phyloP scores from a whole-genome alignment of 1,284 basidiomycete species.

The Sporisorium exsertum region DNA sequence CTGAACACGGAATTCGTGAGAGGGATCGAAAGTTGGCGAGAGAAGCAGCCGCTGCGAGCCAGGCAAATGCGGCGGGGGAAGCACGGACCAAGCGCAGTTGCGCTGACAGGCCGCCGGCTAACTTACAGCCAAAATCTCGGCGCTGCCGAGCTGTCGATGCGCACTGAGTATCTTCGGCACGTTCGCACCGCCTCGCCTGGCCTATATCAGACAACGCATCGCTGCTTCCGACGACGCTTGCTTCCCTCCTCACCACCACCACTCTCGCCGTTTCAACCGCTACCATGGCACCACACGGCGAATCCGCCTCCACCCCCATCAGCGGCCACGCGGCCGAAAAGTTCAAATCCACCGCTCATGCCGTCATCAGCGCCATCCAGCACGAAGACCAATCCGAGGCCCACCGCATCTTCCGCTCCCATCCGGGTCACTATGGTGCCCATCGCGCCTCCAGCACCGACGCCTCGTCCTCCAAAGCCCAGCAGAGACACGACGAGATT shows the following conservation, averaged over 20 bases:
- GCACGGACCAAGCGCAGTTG: conserved; percentile 1
- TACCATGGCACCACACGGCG: conserved; percentile 23
- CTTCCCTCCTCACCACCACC: background rate
- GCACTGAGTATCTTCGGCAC: background rate
- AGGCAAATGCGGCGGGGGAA: background rate
- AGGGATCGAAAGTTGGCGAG: background rate
- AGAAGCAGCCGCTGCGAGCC: background rate
- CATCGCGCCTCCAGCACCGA: conserved; percentile 27
- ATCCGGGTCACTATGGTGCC: conserved; percentile 46
- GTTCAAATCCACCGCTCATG: conserved; percentile 26
- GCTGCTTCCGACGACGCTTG: background rate
- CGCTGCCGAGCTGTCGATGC: conserved; percentile 6
- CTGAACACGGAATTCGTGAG: background rate
- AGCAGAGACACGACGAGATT: conserved; percentile 8
- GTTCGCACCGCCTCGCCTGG: background rate
- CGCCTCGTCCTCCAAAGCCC: conserved; percentile 3
- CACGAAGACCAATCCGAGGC: conserved; percentile 61
- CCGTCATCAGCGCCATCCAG: conserved; percentile 24
- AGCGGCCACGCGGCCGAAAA: conserved; percentile 23
- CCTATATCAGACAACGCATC: background rate
- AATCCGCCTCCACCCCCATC: background rate
- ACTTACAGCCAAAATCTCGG: background rate
- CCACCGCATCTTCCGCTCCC: conserved; percentile 58
- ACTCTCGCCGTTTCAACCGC: background rate
- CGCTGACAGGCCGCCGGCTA: background rate